These are phyloP conservation scores for Pseudozyma tsukubaensis DNA, from an alignment of 1,284 basidiomycete species.

Conservation along the genomic window DNA sequence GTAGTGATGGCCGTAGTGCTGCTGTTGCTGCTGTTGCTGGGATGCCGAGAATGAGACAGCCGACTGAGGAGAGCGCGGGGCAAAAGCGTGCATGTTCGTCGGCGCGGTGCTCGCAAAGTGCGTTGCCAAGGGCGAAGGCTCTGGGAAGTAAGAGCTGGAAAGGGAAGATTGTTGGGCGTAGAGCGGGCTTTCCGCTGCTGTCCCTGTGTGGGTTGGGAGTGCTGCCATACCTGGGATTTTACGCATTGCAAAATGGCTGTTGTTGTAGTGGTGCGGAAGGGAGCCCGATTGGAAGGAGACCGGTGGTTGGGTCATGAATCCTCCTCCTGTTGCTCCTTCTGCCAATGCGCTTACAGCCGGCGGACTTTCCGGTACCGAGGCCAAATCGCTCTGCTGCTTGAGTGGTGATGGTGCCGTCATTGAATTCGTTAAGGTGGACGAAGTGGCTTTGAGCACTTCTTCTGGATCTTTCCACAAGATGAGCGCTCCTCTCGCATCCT, in stretches of 20 bases:
- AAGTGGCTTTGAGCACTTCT: conserved; percentile 32
- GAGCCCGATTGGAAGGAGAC: conserved; percentile 34
- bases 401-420: conserved; percentile 18
- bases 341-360: not conserved
- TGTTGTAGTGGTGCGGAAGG: not conserved
- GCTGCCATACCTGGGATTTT: conserved; percentile 27
- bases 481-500: conserved; percentile 40
- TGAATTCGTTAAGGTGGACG: not conserved
- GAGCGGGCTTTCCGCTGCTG: conserved; percentile 31
- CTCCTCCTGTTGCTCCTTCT: not conserved
- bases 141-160: conserved; percentile 50
- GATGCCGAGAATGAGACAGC: not conserved
- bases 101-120: conserved; percentile 3
- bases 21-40: conserved; percentile 5
- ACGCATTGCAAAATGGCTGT: not conserved
- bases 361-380: conserved; percentile 10
- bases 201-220: conserved; percentile 6
- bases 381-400: conserved; percentile 23
- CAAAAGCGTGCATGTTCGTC: not conserved
- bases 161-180: conserved; percentile 48
- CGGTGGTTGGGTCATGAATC: conserved; percentile 36
- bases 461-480: conserved; percentile 50
- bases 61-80: not conserved
- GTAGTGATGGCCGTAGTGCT: conserved; percentile 23
- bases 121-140: conserved; percentile 20